A percentile compares a stretch with the other conserved stretches of the same genome.
phyloP scores from a whole-genome alignment of 805 yeast species.

The Schwanniomyces vanrijiae region DNA sequence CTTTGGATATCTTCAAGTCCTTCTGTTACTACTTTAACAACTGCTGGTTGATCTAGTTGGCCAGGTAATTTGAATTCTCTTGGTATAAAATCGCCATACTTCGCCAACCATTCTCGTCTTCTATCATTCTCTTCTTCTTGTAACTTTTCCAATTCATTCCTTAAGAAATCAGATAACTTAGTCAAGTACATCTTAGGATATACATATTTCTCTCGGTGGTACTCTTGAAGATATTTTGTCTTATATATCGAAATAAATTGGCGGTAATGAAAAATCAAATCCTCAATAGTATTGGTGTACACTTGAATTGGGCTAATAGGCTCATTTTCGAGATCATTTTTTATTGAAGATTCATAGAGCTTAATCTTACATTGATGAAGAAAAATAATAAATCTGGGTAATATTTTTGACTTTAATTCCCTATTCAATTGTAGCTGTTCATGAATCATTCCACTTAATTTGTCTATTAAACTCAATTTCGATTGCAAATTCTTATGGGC shows the following conservation, averaged over 20 bases:
- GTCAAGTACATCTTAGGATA: constrained; percentile 37
- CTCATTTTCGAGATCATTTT: background rate
- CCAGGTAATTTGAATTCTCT: constrained; percentile 40
- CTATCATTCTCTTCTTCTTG: constrained; percentile 35
- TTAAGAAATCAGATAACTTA: constrained; percentile 31
- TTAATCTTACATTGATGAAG: constrained; percentile 14
- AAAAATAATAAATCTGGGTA: constrained; percentile 25
- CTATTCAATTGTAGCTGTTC: constrained; percentile 17
- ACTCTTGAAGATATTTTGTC: constrained; percentile 35
- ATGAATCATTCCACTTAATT: constrained; percentile 12
- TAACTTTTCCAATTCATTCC: constrained; percentile 27
- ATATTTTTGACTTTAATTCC: constrained; percentile 20
- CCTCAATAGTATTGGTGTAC: constrained; percentile 27
- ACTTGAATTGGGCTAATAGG: constrained; percentile 14
- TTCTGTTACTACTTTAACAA: constrained; percentile 43
- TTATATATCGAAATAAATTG: constrained; percentile 34
- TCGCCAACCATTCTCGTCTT: constrained; percentile 34
- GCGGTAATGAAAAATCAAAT: constrained; percentile 34
- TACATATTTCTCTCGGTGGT: constrained; percentile 38
- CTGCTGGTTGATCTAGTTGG: constrained; percentile 32
- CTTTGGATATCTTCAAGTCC: constrained; percentile 33
- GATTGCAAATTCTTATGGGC: constrained; percentile 21
- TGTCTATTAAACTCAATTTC: constrained; percentile 13
- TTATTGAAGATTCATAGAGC: constrained; percentile 7
- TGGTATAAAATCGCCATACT: constrained; percentile 43